phyloP scores from a whole-genome alignment of 179 eudicot species.

The Gypsophila paniculata region DNA sequence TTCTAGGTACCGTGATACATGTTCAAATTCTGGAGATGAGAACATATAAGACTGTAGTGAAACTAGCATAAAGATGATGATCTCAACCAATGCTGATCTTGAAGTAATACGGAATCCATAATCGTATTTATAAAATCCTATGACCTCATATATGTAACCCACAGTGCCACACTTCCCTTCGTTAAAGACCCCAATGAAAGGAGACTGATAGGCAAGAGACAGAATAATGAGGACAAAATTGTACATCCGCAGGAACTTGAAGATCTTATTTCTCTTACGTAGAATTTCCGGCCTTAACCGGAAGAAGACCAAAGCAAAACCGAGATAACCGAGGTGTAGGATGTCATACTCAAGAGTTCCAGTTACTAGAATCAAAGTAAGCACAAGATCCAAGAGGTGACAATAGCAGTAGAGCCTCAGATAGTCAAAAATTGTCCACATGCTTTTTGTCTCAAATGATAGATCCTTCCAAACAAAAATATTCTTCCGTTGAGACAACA shows the following conservation, averaged over 20 bases:
- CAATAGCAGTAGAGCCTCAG: conserved; percentile 95
- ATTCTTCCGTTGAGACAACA: conserved; percentile 82
- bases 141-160: conserved; percentile 81
- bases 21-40: conserved; percentile 84
- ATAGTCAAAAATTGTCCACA: conserved; percentile 98
- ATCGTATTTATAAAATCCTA: conserved; percentile 92
- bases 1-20: conserved; percentile 91
- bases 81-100: conserved; percentile 96
- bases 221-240: conserved; percentile 80
- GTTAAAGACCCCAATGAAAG: conserved; percentile 75
- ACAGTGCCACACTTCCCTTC: conserved; percentile 81
- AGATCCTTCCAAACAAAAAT: conserved; percentile 97
- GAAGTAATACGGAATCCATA: conserved; percentile 96
- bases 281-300: conserved; percentile 85
- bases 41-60: conserved; percentile 96
- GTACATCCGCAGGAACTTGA: conserved; percentile 87
- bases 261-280: conserved; percentile 83
- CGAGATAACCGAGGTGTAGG: conserved; percentile 96
- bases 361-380: conserved; percentile 75
- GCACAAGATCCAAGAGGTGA: conserved; percentile 95
- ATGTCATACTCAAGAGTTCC: conserved; percentile 97
- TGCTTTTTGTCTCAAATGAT: conserved; percentile 93
- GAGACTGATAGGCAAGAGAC: conserved; percentile 97
- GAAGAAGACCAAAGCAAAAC: conserved; percentile 88
- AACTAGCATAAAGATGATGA: conserved; percentile 76